phyloP scores from a whole-genome alignment of 2,329 filamentous ascomycete species.

The Neopestalotiopsis rosae region DNA sequence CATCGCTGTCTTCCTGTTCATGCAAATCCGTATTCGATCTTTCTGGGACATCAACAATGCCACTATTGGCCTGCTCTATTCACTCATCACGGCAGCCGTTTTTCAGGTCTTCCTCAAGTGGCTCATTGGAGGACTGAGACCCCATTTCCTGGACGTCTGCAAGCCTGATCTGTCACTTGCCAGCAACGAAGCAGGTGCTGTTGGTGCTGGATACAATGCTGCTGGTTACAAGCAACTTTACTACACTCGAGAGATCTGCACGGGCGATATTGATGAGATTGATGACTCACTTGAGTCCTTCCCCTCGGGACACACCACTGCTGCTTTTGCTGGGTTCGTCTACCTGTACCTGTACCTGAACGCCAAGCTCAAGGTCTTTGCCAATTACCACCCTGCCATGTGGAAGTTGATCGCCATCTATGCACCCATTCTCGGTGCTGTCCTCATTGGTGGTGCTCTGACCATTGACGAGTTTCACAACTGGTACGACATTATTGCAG shows the following conservation, averaged over 20 bases:
- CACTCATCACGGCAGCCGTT: slow-evolving; percentile 72
- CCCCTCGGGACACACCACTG: slow-evolving; percentile 76
- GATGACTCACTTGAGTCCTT: slow-evolving; percentile 74
- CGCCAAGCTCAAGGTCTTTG: slow-evolving; percentile 77
- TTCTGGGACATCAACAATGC: slow-evolving; percentile 78
- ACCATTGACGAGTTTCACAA: slow-evolving; percentile 79
- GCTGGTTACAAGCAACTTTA: slow-evolving; percentile 65
- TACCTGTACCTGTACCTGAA: slow-evolving; percentile 78
- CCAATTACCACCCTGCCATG: slow-evolving; percentile 74
- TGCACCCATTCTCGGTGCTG: slow-evolving; percentile 69
- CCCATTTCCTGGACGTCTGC: slow-evolving; percentile 75
- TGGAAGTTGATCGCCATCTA: slow-evolving; percentile 74
- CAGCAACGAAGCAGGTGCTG: slow-evolving; percentile 46
- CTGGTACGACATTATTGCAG: slow-evolving; percentile 75
- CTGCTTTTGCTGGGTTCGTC: slow-evolving; percentile 74
- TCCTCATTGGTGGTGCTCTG: slow-evolving; percentile 70
- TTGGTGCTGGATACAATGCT: slow-evolving; percentile 48
- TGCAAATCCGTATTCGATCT: slow-evolving; percentile 71
- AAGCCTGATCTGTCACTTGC: slow-evolving; percentile 59
- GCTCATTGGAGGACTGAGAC: slow-evolving; percentile 75
- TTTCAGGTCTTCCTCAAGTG: slow-evolving; percentile 80
- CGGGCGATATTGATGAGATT: slow-evolving; percentile 67
- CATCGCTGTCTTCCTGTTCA: slow-evolving; percentile 66
- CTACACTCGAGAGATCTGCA: slow-evolving; percentile 74
- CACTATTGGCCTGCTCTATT: slow-evolving; percentile 68